Percentiles rank a stretch among this genome's conserved stretches.
These are phyloP conservation scores for Dryas integrifolia DNA, from an alignment of 331 rosid species.

Conservation along the genomic window DNA sequence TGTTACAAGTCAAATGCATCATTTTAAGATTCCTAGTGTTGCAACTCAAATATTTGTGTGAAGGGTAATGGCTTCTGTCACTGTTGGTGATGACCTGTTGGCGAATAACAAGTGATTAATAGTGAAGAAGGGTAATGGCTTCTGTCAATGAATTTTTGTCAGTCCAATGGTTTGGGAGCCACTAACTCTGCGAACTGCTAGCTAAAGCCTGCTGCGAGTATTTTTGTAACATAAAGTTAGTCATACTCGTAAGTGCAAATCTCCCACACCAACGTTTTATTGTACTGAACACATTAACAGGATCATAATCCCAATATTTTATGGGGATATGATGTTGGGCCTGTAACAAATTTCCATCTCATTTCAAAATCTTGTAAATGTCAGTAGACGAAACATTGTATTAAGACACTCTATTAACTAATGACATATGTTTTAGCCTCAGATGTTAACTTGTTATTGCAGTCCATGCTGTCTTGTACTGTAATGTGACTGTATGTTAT, in stretches of 20 bases:
- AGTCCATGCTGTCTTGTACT: neutral
- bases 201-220: slow-evolving; percentile 9
- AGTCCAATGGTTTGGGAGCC: slow-evolving; percentile 29
- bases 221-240: slow-evolving; percentile 28
- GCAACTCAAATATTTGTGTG: slow-evolving; percentile 17
- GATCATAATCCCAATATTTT: slow-evolving; percentile 39
- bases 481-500: too few species aligned
- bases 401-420: neutral
- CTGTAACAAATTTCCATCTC: neutral
- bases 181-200: slow-evolving; percentile 7
- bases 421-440: neutral
- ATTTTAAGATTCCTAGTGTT: slow-evolving; percentile 26
- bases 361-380: slow-evolving; percentile 27
- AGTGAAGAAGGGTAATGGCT: slow-evolving; percentile 16
- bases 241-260: slow-evolving; percentile 17
- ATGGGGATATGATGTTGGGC: slow-evolving; percentile 27
- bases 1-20: slow-evolving; percentile 19
- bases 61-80: slow-evolving; percentile 19
- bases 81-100: neutral
- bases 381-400: slow-evolving; percentile 1
- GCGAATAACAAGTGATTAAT: neutral
- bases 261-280: slow-evolving; percentile 13
- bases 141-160: slow-evolving; percentile 9
- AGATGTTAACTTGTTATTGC: neutral
- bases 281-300: slow-evolving; percentile 21